These are phyloP conservation scores for Colletotrichum endophyticum DNA, from an alignment of 2,329 filamentous ascomycete species.

Conservation along the genomic window DNA sequence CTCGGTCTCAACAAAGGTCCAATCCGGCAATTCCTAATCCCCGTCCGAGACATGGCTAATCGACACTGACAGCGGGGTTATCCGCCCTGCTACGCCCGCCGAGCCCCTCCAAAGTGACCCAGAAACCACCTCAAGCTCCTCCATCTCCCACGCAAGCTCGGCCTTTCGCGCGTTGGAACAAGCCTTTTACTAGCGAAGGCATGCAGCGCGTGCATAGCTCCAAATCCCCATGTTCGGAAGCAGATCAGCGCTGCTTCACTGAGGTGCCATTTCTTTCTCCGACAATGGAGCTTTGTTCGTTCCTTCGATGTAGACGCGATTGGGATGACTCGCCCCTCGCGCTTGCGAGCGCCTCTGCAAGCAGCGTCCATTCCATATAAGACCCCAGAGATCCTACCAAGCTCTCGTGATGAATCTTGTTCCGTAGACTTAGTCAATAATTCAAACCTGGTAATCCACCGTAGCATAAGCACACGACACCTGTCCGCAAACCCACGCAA, in stretches of 20 bases:
- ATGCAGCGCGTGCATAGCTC: neutral
- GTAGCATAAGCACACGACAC: neutral
- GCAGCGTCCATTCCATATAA: neutral
- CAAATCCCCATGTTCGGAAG: neutral
- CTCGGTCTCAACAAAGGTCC: neutral
- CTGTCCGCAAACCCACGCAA: neutral
- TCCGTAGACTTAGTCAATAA: neutral
- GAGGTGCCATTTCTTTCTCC: neutral
- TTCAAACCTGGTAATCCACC: neutral
- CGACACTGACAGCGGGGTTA: neutral
- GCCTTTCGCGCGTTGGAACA: slow-evolving; percentile 1
- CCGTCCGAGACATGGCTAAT: neutral
- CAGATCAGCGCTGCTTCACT: neutral
- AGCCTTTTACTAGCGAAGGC: neutral
- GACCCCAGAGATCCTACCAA: neutral
- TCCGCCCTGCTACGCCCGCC: neutral
- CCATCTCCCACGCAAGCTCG: neutral
- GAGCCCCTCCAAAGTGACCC: neutral
- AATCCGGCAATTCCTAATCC: neutral
- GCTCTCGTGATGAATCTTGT: neutral
- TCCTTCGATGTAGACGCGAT: neutral
- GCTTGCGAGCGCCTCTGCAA: neutral
- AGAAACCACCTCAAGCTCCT: neutral
- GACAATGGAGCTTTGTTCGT: neutral
- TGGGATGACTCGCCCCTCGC: neutral